These are phyloP conservation scores for Aphanomyces euteiches DNA, from an alignment of 352 stramenopile genomes.

Conservation along the genomic window DNA sequence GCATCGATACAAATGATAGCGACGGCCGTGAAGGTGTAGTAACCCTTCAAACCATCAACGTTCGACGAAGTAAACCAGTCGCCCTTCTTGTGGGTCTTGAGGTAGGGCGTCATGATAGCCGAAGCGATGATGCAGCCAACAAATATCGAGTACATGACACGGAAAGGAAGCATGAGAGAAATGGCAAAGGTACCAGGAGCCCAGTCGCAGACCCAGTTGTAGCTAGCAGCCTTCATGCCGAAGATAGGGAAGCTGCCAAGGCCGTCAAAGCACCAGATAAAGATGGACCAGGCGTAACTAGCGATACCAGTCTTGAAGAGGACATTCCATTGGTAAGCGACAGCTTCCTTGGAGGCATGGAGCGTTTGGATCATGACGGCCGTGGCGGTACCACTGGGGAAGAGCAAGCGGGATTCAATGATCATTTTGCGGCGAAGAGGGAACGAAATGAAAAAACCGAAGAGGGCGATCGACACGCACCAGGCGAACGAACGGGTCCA, in stretches of 20 bases:
- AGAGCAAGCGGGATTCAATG: conserved; percentile 24
- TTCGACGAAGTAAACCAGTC: conserved; percentile 8
- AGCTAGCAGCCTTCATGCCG: conserved; percentile 12
- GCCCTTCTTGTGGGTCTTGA: neutral
- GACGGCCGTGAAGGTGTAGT: conserved; percentile 29
- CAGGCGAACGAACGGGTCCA: conserved; percentile 23
- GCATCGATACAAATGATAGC: conserved; percentile 25
- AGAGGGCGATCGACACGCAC: conserved; percentile 23
- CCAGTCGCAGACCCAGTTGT: conserved; percentile 19
- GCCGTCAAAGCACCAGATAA: conserved; percentile 21
- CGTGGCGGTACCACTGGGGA: conserved; percentile 18
- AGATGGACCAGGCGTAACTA: conserved; percentile 22
- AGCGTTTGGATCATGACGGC: conserved; percentile 27
- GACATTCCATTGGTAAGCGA: conserved; percentile 26
- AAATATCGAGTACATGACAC: conserved; percentile 25
- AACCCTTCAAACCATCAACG: conserved; percentile 20
- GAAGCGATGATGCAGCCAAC: conserved; percentile 8
- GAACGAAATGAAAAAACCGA: conserved; percentile 31
- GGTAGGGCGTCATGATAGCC: conserved; percentile 26
- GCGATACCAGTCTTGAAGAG: conserved; percentile 21
- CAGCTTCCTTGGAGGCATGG: conserved; percentile 21
- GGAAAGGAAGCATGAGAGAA: conserved; percentile 23
- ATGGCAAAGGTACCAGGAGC: conserved; percentile 26
- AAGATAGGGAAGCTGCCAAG: conserved; percentile 22
- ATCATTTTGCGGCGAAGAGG: conserved; percentile 25